A percentile compares a stretch with the other conserved stretches of the same genome.
phyloP scores from a whole-genome alignment of 257 asterid genomes.

The Solanum peruvianum region DNA sequence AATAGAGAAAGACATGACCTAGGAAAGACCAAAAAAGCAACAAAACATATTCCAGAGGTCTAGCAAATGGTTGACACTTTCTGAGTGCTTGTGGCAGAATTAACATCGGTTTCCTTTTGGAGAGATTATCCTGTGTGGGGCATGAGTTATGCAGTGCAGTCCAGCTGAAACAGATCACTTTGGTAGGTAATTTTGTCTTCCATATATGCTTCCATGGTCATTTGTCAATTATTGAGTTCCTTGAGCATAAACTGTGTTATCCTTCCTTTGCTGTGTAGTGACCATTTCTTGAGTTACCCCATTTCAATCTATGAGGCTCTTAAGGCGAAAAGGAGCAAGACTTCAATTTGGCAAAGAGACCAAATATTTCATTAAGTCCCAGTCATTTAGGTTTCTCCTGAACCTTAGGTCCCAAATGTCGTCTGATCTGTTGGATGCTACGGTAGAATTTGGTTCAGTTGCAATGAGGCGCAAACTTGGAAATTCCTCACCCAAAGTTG shows the following conservation, averaged over 20 bases:
- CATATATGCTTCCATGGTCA: neutral
- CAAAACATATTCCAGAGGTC: neutral
- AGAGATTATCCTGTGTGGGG: neutral
- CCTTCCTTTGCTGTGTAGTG: neutral
- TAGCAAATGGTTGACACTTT: neutral
- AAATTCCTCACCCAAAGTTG: neutral
- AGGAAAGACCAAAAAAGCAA: neutral
- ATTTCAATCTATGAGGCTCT: neutral
- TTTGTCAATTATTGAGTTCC: neutral
- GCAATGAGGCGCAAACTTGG: neutral
- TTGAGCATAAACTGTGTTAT: neutral
- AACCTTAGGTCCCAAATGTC: neutral
- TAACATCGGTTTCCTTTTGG: neutral
- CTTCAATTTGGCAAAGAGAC: neutral
- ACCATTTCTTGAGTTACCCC: neutral
- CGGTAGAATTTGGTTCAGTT: neutral
- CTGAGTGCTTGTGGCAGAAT: neutral
- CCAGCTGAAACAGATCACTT: neutral
- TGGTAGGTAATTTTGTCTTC: neutral
- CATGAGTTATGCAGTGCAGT: neutral
- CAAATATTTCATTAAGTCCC: neutral
- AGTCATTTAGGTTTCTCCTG: neutral
- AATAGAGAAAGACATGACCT: neutral
- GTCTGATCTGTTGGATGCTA: neutral
- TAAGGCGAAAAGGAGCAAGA: neutral